These are phyloP conservation scores for Protea cynaroides DNA, from an alignment of 164 flowering plant species.

Conservation along the genomic window DNA sequence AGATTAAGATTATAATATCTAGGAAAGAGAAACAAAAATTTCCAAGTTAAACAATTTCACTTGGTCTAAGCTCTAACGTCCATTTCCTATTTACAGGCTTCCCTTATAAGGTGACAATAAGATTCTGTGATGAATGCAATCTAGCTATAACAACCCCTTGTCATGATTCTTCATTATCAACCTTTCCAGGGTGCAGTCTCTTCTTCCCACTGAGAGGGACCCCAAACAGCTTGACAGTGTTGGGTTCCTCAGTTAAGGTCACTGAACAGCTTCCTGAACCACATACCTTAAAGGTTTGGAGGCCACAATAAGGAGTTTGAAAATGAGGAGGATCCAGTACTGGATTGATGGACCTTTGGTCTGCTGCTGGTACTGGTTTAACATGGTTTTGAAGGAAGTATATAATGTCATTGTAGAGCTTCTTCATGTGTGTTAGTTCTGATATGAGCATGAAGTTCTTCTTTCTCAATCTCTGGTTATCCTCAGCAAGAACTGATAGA, in stretches of 20 bases:
- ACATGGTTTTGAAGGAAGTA: slow-evolving; percentile 61
- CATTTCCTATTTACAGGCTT: background rate
- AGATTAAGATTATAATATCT: too few relatives aligned
- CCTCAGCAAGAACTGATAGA: slow-evolving; percentile 35
- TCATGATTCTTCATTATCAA: slow-evolving; percentile 8
- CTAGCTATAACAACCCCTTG: background rate
- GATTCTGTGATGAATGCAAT: background rate
- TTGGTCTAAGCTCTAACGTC: background rate
- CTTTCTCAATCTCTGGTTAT: slow-evolving; percentile 38
- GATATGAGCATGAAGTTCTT: slow-evolving; percentile 53
- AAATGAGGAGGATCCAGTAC: slow-evolving; percentile 14
- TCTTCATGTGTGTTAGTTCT: slow-evolving; percentile 58
- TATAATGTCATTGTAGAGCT: slow-evolving; percentile 57
- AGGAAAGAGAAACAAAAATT: too few relatives aligned
- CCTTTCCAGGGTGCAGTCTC: slow-evolving; percentile 31
- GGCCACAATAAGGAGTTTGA: slow-evolving; percentile 8
- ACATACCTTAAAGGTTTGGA: slow-evolving; percentile 8
- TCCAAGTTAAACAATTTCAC: background rate
- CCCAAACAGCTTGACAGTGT: slow-evolving; percentile 46
- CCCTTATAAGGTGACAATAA: background rate
- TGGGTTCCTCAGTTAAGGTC: slow-evolving; percentile 16
- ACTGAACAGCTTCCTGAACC: slow-evolving; percentile 3
- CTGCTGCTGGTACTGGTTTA: slow-evolving; percentile 19
- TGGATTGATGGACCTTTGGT: slow-evolving; percentile 15
- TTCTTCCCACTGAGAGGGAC: slow-evolving; percentile 43